Evolutionary conservation across 805 yeast genomes (phyloP).

Genomic region (Maudiozyma saulgeensis): DNA sequence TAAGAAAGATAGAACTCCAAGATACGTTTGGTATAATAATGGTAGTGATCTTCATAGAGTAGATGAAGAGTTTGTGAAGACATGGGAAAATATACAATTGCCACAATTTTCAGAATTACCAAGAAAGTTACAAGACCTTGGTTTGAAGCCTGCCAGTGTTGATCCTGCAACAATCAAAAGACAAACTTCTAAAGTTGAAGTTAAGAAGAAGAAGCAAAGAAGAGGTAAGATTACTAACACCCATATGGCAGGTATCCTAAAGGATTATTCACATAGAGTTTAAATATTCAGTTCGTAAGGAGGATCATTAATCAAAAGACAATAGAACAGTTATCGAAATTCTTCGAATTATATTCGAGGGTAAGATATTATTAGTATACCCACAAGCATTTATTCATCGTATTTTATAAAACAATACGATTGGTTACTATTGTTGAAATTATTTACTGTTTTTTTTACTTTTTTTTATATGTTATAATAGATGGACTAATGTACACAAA

Average conservation of each 20-base stretch:
- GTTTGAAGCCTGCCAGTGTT: constrained; percentile 95
- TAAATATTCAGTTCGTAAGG: constrained; percentile 5
- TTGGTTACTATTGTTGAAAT: too few species aligned
- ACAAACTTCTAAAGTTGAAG: constrained; percentile 43
- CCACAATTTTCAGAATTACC: constrained; percentile 82
- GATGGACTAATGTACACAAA: constrained; percentile 1
- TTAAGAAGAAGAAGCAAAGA: constrained; percentile 85
- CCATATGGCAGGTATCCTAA: constrained; percentile 91
- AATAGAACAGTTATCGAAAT: too few species aligned
- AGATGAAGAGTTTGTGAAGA: constrained; percentile 69
- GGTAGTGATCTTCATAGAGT: constrained; percentile 60
- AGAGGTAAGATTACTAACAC: constrained; percentile 91
- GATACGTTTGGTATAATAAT: constrained; percentile 81
- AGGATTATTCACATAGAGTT: constrained; percentile 53
- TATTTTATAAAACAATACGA: too few species aligned
- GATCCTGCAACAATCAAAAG: constrained; percentile 89
- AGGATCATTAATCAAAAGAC: neutral
- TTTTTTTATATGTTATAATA: neutral
- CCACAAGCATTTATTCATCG: too few species aligned
- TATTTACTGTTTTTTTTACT: neutral
- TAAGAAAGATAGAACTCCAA: constrained; percentile 88
- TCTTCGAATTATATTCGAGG: too few species aligned
- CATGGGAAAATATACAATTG: constrained; percentile 72
- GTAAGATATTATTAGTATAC: too few species aligned
- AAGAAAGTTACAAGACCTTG: constrained; percentile 62